phyloP scores from a whole-genome alignment of 2,329 filamentous ascomycete genomes.

The Penicillium fuscoglaucum region DNA sequence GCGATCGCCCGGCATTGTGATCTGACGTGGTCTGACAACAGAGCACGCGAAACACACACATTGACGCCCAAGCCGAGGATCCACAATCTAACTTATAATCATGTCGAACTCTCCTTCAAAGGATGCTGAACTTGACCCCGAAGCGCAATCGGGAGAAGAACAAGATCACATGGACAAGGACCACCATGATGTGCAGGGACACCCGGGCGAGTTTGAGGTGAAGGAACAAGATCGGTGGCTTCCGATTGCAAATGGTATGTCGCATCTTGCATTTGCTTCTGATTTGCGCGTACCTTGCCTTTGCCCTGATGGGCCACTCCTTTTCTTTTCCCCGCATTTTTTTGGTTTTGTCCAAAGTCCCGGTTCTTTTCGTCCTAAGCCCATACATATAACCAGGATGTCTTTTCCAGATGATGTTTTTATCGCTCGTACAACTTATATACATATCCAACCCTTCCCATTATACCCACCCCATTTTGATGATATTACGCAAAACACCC shows the following conservation, averaged over 20 bases:
- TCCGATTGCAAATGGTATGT: conserved; percentile 99
- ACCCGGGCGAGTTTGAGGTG: conserved; percentile 87
- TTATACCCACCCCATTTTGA: not conserved
- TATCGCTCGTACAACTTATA: not conserved
- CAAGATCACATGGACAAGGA: conserved; percentile 84
- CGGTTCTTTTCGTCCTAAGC: not conserved
- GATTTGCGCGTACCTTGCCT: conserved; percentile 55
- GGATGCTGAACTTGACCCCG: conserved; percentile 83
- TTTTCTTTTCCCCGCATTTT: conserved; percentile 29
- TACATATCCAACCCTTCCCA: not conserved
- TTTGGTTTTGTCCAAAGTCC: conserved; percentile 4
- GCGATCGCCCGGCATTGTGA: conserved; percentile 28
- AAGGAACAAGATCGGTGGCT: conserved; percentile 99
- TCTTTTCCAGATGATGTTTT: not conserved
- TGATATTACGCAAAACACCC: not conserved
- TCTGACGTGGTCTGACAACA: conserved; percentile 51
- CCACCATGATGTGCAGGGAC: conserved; percentile 65
- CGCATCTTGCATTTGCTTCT: conserved; percentile 44
- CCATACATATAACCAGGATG: not conserved
- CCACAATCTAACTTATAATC: conserved; percentile 61
- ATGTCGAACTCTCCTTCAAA: conserved; percentile 96
- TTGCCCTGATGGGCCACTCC: conserved; percentile 28
- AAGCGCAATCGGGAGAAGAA: conserved; percentile 86
- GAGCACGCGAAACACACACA: conserved; percentile 37
- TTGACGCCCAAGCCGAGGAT: conserved; percentile 38